Evolutionary conservation across 129 eudicot genomes (phyloP).

Genomic region (Arctium lappa): DNA sequence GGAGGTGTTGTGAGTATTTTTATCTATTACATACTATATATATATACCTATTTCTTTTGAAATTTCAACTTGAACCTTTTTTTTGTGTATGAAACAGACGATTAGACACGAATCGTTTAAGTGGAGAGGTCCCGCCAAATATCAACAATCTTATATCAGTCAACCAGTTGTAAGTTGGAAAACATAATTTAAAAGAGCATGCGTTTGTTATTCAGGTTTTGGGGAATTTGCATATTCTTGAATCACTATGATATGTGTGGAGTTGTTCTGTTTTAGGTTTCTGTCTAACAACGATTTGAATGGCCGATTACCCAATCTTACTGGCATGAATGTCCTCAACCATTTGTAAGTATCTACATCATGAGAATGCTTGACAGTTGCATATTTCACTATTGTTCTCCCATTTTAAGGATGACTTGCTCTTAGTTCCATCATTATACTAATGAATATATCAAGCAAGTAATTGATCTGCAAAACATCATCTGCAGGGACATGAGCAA

Average conservation of each 20-base stretch:
- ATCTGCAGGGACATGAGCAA: constrained; percentile 82
- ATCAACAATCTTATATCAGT: constrained; percentile 59
- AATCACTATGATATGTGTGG: not conserved
- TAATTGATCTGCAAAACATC: not conserved
- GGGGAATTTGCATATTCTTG: not conserved
- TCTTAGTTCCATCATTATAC: not conserved
- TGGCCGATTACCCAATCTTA: constrained; percentile 71
- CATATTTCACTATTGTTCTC: not conserved
- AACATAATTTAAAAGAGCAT: not conserved
- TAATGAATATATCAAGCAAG: not conserved
- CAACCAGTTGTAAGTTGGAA: constrained; percentile 65
- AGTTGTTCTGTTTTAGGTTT: constrained; percentile 41
- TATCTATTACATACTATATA: constrained; percentile 12
- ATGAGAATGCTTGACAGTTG: not conserved
- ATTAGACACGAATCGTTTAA: constrained; percentile 60
- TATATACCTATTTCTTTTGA: not conserved
- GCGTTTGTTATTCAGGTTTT: not conserved
- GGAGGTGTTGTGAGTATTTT: constrained; percentile 75
- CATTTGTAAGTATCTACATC: constrained; percentile 56
- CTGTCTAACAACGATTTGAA: constrained; percentile 62
- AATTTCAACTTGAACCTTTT: not conserved
- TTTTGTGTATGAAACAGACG: constrained; percentile 43
- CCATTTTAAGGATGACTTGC: not conserved
- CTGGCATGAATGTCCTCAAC: constrained; percentile 56
- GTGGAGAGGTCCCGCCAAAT: constrained; percentile 64